Percentiles rank a stretch among this genome's conserved stretches.
Evolutionary conservation across 2,329 filamentous ascomycete species (phyloP).

Genomic region (Monosporascus sp.): DNA sequence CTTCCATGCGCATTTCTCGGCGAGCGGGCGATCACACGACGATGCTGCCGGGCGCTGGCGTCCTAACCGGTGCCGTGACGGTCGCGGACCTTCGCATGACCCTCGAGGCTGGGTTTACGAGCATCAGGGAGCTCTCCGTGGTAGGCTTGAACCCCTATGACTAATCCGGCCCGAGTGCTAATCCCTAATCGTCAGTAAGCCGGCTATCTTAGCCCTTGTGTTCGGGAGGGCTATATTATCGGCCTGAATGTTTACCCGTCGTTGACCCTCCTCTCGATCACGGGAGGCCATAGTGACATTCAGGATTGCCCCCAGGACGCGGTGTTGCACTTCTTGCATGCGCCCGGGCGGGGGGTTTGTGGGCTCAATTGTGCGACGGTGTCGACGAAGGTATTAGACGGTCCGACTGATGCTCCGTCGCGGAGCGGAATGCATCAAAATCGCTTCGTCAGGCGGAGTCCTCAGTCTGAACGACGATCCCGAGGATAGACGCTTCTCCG

Average conservation of each 20-base stretch:
- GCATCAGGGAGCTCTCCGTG: slow-evolving; percentile 43
- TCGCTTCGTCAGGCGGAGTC: slow-evolving; percentile 40
- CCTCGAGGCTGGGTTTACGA: slow-evolving; percentile 45
- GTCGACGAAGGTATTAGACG: slow-evolving; percentile 38
- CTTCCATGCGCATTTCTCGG: slow-evolving; percentile 43
- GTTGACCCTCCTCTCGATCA: slow-evolving; percentile 38
- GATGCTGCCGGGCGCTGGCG: slow-evolving; percentile 16
- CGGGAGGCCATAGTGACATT: slow-evolving; percentile 43
- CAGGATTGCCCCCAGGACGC: slow-evolving; percentile 31
- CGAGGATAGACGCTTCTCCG: slow-evolving; percentile 37
- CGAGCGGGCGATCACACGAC: slow-evolving; percentile 21
- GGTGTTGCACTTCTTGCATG: slow-evolving; percentile 26
- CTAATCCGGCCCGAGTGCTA: neutral
- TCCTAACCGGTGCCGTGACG: slow-evolving; percentile 34
- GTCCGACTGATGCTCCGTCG: slow-evolving; percentile 38
- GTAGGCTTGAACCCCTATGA: neutral
- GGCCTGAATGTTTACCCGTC: slow-evolving; percentile 46
- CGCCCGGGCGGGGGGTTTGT: no score
- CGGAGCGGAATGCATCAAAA: slow-evolving; percentile 44
- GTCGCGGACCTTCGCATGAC: slow-evolving; percentile 35
- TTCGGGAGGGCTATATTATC: slow-evolving; percentile 38
- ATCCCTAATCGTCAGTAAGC: slow-evolving; percentile 24
- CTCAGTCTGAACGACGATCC: slow-evolving; percentile 37
- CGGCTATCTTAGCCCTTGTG: slow-evolving; percentile 35
- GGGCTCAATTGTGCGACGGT: slow-evolving; percentile 38